Evolutionary conservation across 805 yeast species (phyloP).

Genomic region (Yamadazyma paraphyllophila): DNA sequence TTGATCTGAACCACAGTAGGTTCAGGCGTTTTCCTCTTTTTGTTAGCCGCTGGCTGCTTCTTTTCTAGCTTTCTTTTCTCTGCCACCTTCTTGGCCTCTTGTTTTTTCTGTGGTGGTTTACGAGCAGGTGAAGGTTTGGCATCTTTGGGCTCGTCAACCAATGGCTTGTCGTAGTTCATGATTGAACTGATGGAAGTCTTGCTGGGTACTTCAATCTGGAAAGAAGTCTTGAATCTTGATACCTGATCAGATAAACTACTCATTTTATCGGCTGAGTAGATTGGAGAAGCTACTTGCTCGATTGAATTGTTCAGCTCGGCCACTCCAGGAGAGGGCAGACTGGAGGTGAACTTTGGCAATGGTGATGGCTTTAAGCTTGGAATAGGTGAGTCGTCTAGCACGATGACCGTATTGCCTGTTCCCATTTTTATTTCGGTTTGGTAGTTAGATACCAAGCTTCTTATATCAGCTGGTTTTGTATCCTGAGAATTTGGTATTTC

Average conservation of each 20-base stretch:
- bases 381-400: conserved; percentile 9
- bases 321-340: background rate
- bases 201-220: conserved; percentile 20
- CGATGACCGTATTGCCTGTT: conserved; percentile 7
- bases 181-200: conserved; percentile 40
- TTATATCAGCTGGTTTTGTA: conserved; percentile 2
- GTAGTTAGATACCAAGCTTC: conserved; percentile 26
- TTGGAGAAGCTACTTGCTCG: background rate
- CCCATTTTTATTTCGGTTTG: conserved; percentile 26
- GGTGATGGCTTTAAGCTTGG: conserved; percentile 10
- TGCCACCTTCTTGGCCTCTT: conserved; percentile 13
- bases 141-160: conserved; percentile 15
- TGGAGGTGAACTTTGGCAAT: conserved; percentile 3
- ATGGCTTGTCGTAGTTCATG: conserved; percentile 33
- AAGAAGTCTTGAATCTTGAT: conserved; percentile 31
- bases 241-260: conserved; percentile 22
- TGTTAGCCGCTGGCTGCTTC: conserved; percentile 13
- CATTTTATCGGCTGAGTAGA: background rate
- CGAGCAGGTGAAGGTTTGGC: conserved; percentile 11
- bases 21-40: conserved; percentile 17
- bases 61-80: conserved; percentile 10
- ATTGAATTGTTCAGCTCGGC: background rate
- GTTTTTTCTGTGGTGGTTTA: conserved; percentile 17
- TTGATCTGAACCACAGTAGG: conserved; percentile 8
- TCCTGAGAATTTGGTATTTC: background rate